phyloP scores from a whole-genome alignment of 2,329 filamentous ascomycete genomes.

The Nigrograna mackinnonii region DNA sequence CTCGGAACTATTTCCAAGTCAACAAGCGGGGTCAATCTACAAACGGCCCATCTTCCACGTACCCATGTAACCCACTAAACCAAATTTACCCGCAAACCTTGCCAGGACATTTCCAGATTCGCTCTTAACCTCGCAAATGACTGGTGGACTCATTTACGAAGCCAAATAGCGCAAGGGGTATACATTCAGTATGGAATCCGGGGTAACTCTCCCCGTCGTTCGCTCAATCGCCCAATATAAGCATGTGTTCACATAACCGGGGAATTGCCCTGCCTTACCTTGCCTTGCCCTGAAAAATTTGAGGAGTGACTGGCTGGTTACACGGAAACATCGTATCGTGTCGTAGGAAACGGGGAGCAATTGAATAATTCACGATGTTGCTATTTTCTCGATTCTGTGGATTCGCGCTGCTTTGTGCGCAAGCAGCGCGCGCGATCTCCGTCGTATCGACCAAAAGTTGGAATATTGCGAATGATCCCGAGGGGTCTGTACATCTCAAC shows the following conservation, averaged over 20 bases:
- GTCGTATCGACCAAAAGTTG: slow-evolving; percentile 27
- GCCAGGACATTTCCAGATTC: too few relatives aligned
- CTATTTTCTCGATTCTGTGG: neutral
- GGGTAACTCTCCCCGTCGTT: neutral
- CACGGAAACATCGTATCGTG: neutral
- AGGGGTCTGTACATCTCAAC: slow-evolving; percentile 46
- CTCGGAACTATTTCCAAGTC: too few relatives aligned
- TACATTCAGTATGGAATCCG: neutral
- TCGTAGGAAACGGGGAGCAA: neutral
- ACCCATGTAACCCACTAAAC: too few relatives aligned
- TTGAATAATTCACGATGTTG: neutral
- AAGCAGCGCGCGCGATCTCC: slow-evolving; percentile 18
- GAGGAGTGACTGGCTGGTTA: neutral
- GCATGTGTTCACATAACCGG: neutral
- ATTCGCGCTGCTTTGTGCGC: neutral
- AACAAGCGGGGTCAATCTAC: too few relatives aligned
- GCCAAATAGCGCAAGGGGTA: neutral
- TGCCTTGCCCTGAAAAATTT: neutral
- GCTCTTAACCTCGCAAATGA: too few relatives aligned
- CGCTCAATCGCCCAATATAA: neutral
- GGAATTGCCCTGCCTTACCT: neutral
- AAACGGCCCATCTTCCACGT: too few relatives aligned
- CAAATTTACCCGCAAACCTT: too few relatives aligned
- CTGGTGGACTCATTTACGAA: neutral
- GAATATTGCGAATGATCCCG: slow-evolving; percentile 36